Evolutionary conservation across 495 filamentous ascomycete genomes (phyloP), one percentile per base, ranked within the genome.

Genomic region (Aspergillus affinis): DNA sequence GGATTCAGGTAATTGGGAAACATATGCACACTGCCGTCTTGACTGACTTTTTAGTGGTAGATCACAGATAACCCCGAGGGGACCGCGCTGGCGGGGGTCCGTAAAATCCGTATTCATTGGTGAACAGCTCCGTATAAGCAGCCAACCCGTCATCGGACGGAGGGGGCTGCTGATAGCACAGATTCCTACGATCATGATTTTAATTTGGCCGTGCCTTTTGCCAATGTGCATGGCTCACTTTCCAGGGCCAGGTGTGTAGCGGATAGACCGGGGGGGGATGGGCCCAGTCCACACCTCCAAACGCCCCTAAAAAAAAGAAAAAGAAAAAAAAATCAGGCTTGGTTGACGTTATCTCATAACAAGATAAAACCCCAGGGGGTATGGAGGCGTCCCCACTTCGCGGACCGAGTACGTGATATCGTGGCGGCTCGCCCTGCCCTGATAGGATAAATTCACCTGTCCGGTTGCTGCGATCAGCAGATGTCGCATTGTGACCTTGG

Each of bases 391-490:
- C 50, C 57, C 54, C 60, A 52, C 64, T 56, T 53, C 44, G 45
- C 51, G 44, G 27, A 49, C 48, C 58, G 58, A 58, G 60, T 47
- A 41, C 36, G 36, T 41, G 57, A 54, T 57, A 63, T 63, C 64
- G 62, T 67, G 65, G 56, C 36, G 48, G 50, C 50, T 49, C 57
- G 46, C 21, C 23, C 45, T 20, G 53, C 45, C 49, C 44, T 68
- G 62, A 68, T 68, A 68, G 66, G 66, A 59, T 65, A 68, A 48
- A 59, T 36, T 63, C 60, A 58, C 56, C 26, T 36, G 32, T 9
- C 20, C n/a, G 26, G 44, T 15, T 48, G 50, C 54, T 55, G 50
- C 54, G 62, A 68, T 65, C 62, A 63, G 61, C 65, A 54, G 59
- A 57, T 60, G 45, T 54, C 51, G 59, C 58, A 60, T 56, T 51